These are phyloP conservation scores for Emergomyces africanus DNA, from an alignment of 2,329 filamentous ascomycete genomes.

Conservation along the genomic window DNA sequence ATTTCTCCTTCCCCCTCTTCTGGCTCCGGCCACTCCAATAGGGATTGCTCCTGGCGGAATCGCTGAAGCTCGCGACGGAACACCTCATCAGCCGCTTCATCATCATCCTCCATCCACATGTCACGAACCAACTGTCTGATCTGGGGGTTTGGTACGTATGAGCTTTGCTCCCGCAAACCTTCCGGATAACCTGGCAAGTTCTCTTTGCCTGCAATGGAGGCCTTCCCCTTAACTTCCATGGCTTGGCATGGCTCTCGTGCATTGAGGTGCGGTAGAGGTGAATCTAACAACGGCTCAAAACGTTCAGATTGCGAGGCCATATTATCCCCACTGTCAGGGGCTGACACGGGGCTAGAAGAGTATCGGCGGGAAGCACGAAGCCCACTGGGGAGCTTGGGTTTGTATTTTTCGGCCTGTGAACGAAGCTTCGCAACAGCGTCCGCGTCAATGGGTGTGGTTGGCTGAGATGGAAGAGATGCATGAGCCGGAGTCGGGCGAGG, in stretches of 20 bases:
- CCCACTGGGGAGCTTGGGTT: conserved; percentile 31
- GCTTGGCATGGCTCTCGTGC: background rate
- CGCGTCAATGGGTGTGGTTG: conserved; percentile 14
- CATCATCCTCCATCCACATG: conserved; percentile 4
- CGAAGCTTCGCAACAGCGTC: conserved; percentile 25
- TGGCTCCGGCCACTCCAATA: background rate
- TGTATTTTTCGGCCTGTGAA: conserved; percentile 28
- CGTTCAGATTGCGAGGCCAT: background rate
- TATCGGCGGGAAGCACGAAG: conserved; percentile 7
- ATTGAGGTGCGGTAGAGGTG: background rate
- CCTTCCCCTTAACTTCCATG: background rate
- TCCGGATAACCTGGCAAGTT: background rate
- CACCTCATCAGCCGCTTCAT: background rate
- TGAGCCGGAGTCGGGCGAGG: conserved; percentile 8
- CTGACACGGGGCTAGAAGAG: conserved; percentile 5
- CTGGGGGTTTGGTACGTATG: background rate
- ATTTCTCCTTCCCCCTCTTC: background rate
- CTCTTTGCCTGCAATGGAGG: background rate
- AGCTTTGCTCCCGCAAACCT: background rate
- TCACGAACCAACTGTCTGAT: conserved; percentile 2
- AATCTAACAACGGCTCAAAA: background rate
- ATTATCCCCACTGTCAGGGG: background rate
- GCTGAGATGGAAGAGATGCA: conserved; percentile 10
- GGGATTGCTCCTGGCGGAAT: background rate
- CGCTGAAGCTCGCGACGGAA: conserved; percentile 3